A percentile compares a stretch with the other conserved stretches of the same genome.
These are phyloP conservation scores for Penicillium malachiteum DNA, from an alignment of 495 filamentous ascomycete species.

Conservation along the genomic window DNA sequence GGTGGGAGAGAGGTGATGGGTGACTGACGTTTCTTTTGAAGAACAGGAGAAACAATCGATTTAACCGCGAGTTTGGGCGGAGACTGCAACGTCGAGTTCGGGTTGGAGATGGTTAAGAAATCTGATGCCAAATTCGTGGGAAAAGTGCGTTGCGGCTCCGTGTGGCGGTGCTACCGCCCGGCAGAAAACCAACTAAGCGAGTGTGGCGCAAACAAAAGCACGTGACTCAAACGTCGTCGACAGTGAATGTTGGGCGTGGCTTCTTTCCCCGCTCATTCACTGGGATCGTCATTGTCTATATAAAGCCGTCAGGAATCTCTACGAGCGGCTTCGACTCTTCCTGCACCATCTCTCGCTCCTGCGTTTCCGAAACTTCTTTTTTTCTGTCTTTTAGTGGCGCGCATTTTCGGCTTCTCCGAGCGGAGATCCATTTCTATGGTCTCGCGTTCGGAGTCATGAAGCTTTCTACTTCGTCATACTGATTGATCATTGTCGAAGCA, in stretches of 20 bases:
- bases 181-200: constrained; percentile 38
- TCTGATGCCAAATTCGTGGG: constrained; percentile 34
- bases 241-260: constrained; percentile 5
- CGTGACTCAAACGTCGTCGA: constrained; percentile 28
- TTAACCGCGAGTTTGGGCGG: constrained; percentile 83
- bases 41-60: constrained; percentile 94
- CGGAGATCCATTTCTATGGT: constrained; percentile 24
- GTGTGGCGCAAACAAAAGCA: constrained; percentile 20
- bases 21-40: constrained; percentile 31
- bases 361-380: no score
- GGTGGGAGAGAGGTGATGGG: not conserved
- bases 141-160: constrained; percentile 45
- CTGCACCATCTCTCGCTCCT: not conserved
- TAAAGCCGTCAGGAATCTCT: not conserved
- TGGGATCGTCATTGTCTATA: constrained; percentile 13
- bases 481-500: constrained; percentile 20
- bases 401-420: constrained; percentile 2
- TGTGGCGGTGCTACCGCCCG: constrained; percentile 38
- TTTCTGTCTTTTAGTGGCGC: not conserved
- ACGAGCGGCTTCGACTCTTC: not conserved
- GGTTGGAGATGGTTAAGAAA: constrained; percentile 31
- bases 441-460: constrained; percentile 48
- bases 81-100: constrained; percentile 83
- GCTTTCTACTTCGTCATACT: constrained; percentile 35
- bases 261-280: constrained; percentile 8